Base-by-base conservation (phyloP, 2,329 filamentous ascomycete genomes). In the Colletotrichum viniferum region DNA sequence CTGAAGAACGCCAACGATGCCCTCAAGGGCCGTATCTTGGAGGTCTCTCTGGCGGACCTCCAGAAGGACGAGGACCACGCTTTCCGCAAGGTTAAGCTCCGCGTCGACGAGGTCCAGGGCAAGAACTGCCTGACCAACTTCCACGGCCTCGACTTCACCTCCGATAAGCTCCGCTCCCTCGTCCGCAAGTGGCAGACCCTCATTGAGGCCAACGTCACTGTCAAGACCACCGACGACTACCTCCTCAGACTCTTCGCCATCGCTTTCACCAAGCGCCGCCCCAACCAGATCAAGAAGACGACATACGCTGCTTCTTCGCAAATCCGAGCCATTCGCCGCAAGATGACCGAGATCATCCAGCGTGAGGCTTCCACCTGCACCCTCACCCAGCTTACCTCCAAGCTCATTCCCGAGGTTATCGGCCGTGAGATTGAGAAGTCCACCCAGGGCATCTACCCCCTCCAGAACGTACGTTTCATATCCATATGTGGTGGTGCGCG, bases 41-140 rank as follows among this genome's bases (percentile, higher is more conserved):
- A 99, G 92, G 96, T 98, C 81, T 98, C 96, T 80, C 94, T 99
- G 85, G 97, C 97, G 86, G 97, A 99, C 89, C 94, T 99, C 80
- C 97, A 99, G 91, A 98, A 98, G 91, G 97, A 99, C 87, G 97
- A 99, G 92, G 97, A 98, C 90, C 97, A 99, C 89, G 93, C 97
- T 77, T 99, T 98, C 95, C 96, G 97, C 90, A 99, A 99, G 93
- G 92, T 99, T 87, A 98, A 98, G 92, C 96, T 99, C 86, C 94
- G 97, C 81, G 95, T 98, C 84, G 97, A 99, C 86, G 97, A 99
- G 90, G 93, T 99, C 79, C 97, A 99, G 91, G 97, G 97, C 92
- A 98, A 98, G 94, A 98, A 98, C 94, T 98, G 97, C 91, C 90
- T 99, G 88, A 98, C 97, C 92, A 98, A 98, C 94, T 99, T 99